Conservation (phyloP, 2,329 filamentous ascomycete species). For the Aspergillus pseudonomiae region DNA sequence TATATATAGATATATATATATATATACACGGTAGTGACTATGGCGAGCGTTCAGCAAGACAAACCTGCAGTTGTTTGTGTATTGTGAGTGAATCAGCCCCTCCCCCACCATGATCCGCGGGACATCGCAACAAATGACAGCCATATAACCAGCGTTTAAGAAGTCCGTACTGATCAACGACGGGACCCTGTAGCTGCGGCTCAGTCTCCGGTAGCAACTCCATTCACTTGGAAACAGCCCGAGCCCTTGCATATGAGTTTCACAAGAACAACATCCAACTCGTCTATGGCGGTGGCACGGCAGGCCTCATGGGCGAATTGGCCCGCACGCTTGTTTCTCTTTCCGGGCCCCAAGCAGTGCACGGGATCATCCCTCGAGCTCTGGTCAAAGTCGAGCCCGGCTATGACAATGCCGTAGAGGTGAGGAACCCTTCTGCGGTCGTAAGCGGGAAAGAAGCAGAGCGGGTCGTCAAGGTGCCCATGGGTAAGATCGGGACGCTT, state of each 20-base stretch:
- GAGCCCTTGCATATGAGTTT: constrained; percentile 72
- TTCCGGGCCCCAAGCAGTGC: constrained; percentile 77
- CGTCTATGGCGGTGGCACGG: constrained; percentile 93
- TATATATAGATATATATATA: no score
- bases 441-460: constrained; percentile 51
- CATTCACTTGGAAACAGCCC: constrained; percentile 76
- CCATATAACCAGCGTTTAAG: neutral
- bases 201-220: constrained; percentile 73
- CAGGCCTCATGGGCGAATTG: constrained; percentile 93
- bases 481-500: constrained; percentile 29
- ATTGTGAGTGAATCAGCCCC: constrained; percentile 61
- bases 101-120: neutral
- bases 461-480: constrained; percentile 60
- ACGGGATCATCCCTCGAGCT: constrained; percentile 89
- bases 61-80: constrained; percentile 76
- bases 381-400: constrained; percentile 72
- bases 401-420: constrained; percentile 29
- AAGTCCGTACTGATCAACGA: neutral
- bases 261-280: constrained; percentile 77
- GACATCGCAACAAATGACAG: neutral
- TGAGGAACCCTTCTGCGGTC: constrained; percentile 37
- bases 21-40: constrained; percentile 16
- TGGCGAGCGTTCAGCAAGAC: constrained; percentile 23
- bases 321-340: constrained; percentile 83
- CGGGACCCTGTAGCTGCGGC: constrained; percentile 67